Base-by-base conservation (phyloP, 140 eudicot species). In the Bidens hawaiensis region DNA sequence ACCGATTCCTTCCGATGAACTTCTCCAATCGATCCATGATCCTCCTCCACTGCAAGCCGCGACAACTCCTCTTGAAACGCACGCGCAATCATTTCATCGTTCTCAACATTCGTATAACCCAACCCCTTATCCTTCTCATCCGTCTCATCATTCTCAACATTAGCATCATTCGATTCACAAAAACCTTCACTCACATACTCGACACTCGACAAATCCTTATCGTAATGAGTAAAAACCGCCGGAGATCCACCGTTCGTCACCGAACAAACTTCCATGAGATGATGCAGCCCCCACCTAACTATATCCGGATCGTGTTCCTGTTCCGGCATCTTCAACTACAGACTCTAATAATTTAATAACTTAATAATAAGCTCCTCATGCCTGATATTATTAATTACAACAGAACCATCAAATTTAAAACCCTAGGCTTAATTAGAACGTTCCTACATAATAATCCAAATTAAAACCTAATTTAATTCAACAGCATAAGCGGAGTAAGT, bases 61-160 rank as follows among this genome's bases (percentile, higher is more conserved):
- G 88, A 69, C 9, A 88, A 33, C 65, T 88, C 95, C 69, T 85
- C 96, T 77, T 85, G 94, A 53, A 77, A 75, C 62, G 94, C 78
- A 10, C 53, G 82, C 6, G 96, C 94, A 68, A 82, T 79, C 64
- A 75, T 78, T 61, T 88, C 96, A 80, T 72, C 95, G 22, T 75
- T 82, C 15, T 79, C 89, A 75, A 75, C 75, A 26, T 27, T 43
- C 27, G 14, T 27, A 34, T 40, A 34, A 46, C 57, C 26, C 10
- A 41, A 16, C 31, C 73, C 82, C 28, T 70, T 72, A 28, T 79
- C 89, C 22, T 72, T 79, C 50, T 74, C 86, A 73, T 65, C 69
- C 15, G 53, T 63, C 67, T 82, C 85, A 78, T 75, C 85, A 22
- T 72, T 79, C 15, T 65, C 87, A 73, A 49, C 73, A 40, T 51